These are phyloP conservation scores for Trametes pubescens DNA, from an alignment of 1,284 basidiomycete genomes.

Conservation along the genomic window DNA sequence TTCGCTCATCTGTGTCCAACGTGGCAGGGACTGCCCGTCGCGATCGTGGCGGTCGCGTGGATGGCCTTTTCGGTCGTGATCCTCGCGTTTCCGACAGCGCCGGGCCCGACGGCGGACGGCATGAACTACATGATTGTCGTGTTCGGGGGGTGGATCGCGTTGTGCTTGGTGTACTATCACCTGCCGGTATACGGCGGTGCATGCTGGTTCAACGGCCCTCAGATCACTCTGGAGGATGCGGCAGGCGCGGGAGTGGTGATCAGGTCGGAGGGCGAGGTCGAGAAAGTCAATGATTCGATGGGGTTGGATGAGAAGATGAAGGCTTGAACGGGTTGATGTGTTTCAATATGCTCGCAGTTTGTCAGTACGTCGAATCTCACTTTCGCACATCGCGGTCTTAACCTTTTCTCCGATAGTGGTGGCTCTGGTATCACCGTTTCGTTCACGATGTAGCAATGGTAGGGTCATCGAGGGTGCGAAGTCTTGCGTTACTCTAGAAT, in stretches of 20 bases:
- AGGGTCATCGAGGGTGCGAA: too few relatives aligned
- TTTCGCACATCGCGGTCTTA: too few relatives aligned
- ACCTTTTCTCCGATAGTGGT: too few relatives aligned
- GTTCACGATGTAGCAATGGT: too few relatives aligned
- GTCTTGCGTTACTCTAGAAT: too few relatives aligned
- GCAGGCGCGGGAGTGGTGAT: background rate
- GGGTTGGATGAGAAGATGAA: background rate
- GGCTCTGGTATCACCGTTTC: too few relatives aligned
- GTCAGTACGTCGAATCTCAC: too few relatives aligned
- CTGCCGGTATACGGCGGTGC: slow-evolving; percentile 72
- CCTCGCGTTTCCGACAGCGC: slow-evolving; percentile 68
- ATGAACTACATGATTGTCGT: slow-evolving; percentile 80
- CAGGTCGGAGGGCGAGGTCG: background rate
- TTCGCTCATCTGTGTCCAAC: background rate
- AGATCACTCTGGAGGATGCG: slow-evolving; percentile 45
- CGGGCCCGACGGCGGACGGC: slow-evolving; percentile 50
- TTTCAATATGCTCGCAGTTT: too few relatives aligned
- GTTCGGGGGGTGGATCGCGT: slow-evolving; percentile 60
- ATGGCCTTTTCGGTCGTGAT: slow-evolving; percentile 68
- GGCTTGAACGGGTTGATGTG: background rate
- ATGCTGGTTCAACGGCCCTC: slow-evolving; percentile 73
- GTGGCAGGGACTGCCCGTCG: slow-evolving; percentile 53
- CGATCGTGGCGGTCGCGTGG: slow-evolving; percentile 59
- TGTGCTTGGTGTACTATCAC: slow-evolving; percentile 70
- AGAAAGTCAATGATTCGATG: background rate